Percentiles rank a stretch among this genome's conserved stretches.
phyloP scores from a whole-genome alignment of 495 filamentous ascomycete species.

The Lineolata rhizophorae region DNA sequence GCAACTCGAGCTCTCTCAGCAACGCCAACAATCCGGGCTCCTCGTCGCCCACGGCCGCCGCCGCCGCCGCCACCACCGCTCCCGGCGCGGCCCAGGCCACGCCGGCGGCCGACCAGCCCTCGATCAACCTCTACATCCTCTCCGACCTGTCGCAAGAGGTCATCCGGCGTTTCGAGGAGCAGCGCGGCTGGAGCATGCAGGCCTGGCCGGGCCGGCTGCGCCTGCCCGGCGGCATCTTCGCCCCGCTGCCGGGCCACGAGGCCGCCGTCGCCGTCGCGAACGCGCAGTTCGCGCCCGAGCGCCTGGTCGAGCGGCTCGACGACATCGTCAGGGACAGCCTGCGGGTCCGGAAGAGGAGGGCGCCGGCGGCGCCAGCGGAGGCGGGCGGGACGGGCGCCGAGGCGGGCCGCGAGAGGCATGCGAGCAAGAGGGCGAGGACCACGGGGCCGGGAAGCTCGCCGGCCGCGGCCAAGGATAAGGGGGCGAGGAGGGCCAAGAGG shows the following conservation, averaged over 20 bases:
- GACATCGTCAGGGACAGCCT: constrained; percentile 28
- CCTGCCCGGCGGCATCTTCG: constrained; percentile 58
- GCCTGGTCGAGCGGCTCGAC: constrained; percentile 58
- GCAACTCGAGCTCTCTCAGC: too few relatives aligned
- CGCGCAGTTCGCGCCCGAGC: constrained; percentile 61
- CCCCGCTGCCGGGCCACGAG: constrained; percentile 46
- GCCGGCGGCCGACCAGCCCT: too few relatives aligned
- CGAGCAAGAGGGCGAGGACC: constrained; percentile 2
- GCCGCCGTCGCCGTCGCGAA: constrained; percentile 65
- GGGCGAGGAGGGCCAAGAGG: constrained; percentile 23
- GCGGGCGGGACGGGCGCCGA: not conserved
- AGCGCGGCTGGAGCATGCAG: constrained; percentile 55
- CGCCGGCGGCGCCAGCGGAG: not conserved
- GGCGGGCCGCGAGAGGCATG: not conserved
- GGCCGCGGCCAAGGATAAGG: not conserved
- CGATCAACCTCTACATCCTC: constrained; percentile 70
- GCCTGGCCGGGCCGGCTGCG: constrained; percentile 64
- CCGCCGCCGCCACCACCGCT: too few relatives aligned
- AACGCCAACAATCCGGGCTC: constrained; percentile 16
- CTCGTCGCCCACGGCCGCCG: constrained; percentile 14
- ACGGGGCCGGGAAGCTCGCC: not conserved
- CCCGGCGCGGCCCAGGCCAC: too few relatives aligned
- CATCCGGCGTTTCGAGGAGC: constrained; percentile 63
- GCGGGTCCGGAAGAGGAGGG: constrained; percentile 14
- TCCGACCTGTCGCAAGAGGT: constrained; percentile 70